A percentile compares a stretch with the other conserved stretches of the same genome.
These are phyloP conservation scores for Daldinia concentrica DNA, from an alignment of 495 filamentous ascomycete species.

Conservation along the genomic window DNA sequence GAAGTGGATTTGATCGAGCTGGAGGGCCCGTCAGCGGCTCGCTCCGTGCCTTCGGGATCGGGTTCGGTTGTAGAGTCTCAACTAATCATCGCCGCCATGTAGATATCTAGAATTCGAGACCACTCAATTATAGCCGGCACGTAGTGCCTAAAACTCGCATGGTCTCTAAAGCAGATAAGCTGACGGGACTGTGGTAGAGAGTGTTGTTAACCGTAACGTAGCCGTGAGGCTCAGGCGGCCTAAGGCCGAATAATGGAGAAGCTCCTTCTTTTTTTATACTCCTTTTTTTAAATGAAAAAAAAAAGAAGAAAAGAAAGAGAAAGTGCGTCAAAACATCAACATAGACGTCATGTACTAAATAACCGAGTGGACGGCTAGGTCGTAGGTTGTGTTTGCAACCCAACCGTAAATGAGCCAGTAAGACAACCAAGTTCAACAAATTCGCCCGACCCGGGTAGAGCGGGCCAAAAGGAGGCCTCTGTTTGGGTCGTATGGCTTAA, in stretches of 20 bases:
- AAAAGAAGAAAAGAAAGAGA: no score
- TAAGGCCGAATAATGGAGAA: background rate
- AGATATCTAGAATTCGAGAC: background rate
- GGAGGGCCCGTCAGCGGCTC: background rate
- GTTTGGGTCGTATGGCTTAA: constrained; percentile 18
- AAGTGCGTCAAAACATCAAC: constrained; percentile 13
- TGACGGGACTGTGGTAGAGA: constrained; percentile 20
- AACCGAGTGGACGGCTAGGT: constrained; percentile 9
- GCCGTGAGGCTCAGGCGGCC: constrained; percentile 20
- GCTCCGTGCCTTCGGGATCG: constrained; percentile 10
- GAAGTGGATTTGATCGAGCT: constrained; percentile 14
- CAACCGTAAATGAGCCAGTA: constrained; percentile 41
- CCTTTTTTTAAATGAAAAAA: constrained; percentile 1
- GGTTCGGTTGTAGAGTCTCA: constrained; percentile 11
- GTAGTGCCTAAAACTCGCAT: constrained; percentile 5
- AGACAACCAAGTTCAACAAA: constrained; percentile 6
- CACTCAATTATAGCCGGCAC: constrained; percentile 1
- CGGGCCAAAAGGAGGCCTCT: constrained; percentile 26
- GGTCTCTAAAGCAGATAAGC: constrained; percentile 24
- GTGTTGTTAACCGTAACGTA: constrained; percentile 3
- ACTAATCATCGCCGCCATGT: constrained; percentile 15
- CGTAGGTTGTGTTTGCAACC: constrained; percentile 30
- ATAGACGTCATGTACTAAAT: constrained; percentile 13
- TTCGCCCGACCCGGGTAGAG: constrained; percentile 26
- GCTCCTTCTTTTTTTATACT: background rate